These are phyloP conservation scores for Lentinus brumalis DNA, from an alignment of 768 basidiomycete species.

Conservation along the genomic window DNA sequence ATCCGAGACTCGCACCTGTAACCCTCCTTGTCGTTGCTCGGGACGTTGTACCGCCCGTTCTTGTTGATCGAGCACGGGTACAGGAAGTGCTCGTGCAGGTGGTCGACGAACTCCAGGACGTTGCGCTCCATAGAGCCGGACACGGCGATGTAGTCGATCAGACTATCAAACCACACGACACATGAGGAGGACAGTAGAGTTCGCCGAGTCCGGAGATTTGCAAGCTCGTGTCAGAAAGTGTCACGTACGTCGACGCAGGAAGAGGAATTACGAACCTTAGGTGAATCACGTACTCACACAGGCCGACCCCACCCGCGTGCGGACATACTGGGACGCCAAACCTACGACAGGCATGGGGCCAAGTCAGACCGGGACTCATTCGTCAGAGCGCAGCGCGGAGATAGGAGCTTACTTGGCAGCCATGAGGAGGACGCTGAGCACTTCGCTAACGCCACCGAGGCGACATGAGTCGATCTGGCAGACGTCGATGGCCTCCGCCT, in stretches of 20 bases:
- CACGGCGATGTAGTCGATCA: conserved; percentile 93
- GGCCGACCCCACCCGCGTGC: conserved; percentile 92
- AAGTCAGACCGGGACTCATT: neutral
- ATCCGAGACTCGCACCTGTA: conserved; percentile 58
- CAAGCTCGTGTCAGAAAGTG: neutral
- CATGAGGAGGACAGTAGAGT: neutral
- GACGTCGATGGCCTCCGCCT: conserved; percentile 91
- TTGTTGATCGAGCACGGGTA: conserved; percentile 87
- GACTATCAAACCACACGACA: conserved; percentile 36
- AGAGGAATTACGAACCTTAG: conserved; percentile 49
- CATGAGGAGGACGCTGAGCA: conserved; percentile 89
- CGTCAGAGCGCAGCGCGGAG: neutral
- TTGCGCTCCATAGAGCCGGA: conserved; percentile 94
- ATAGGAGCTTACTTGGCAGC: conserved; percentile 66
- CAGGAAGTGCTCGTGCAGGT: conserved; percentile 92
- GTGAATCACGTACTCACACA: conserved; percentile 92
- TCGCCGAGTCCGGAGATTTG: too few relatives aligned
- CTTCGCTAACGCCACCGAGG: conserved; percentile 90
- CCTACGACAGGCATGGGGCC: conserved; percentile 35
- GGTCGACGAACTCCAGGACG: conserved; percentile 88
- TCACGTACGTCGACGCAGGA: neutral
- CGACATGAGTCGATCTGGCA: conserved; percentile 95
- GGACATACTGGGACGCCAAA: conserved; percentile 89
- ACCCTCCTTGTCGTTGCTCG: conserved; percentile 71
- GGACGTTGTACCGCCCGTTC: conserved; percentile 87